A percentile compares a stretch with the other conserved stretches of the same genome.
phyloP scores from a whole-genome alignment of 179 eudicot genomes.

The Pouteria campechiana region DNA sequence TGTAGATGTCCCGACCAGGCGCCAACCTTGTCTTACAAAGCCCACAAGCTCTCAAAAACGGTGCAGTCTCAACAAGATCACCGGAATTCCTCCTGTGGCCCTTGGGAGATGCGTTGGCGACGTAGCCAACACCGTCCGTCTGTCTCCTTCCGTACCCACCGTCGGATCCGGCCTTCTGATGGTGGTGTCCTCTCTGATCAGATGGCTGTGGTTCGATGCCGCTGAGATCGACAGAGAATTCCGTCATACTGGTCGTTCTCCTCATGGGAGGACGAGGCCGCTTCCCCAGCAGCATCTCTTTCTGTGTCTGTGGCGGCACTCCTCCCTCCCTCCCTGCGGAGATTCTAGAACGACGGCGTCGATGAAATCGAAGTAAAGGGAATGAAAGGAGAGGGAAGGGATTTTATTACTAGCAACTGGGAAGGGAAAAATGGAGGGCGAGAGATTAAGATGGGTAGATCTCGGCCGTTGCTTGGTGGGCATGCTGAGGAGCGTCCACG shows the following conservation, averaged over 20 bases:
- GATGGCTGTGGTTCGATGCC: conserved; percentile 8
- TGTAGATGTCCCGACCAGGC: conserved; percentile 62
- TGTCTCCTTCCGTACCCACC: neutral
- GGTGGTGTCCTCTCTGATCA: conserved; percentile 1
- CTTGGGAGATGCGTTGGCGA: conserved; percentile 6
- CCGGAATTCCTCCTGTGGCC: conserved; percentile 34
- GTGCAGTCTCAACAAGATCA: conserved; percentile 20
- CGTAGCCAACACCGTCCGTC: neutral
- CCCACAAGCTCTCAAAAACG: conserved; percentile 43
- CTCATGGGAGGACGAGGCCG: conserved; percentile 36
- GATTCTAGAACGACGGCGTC: too few relatives aligned
- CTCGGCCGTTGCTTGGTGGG: too few relatives aligned
- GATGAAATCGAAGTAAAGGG: too few relatives aligned
- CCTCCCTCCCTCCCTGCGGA: neutral
- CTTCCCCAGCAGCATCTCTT: conserved; percentile 41
- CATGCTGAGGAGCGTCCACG: too few relatives aligned
- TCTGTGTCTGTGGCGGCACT: neutral
- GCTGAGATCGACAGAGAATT: conserved; percentile 36
- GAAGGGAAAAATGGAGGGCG: too few relatives aligned
- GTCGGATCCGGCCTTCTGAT: neutral
- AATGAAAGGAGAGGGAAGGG: too few relatives aligned
- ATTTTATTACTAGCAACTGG: too few relatives aligned
- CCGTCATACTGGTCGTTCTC: conserved; percentile 75
- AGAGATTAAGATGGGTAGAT: too few relatives aligned
- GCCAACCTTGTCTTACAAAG: conserved; percentile 49